A percentile compares a stretch with the other conserved stretches of the same genome.
Evolutionary conservation across 441 rosid species (phyloP).

Genomic region (Omphalea diandra): DNA sequence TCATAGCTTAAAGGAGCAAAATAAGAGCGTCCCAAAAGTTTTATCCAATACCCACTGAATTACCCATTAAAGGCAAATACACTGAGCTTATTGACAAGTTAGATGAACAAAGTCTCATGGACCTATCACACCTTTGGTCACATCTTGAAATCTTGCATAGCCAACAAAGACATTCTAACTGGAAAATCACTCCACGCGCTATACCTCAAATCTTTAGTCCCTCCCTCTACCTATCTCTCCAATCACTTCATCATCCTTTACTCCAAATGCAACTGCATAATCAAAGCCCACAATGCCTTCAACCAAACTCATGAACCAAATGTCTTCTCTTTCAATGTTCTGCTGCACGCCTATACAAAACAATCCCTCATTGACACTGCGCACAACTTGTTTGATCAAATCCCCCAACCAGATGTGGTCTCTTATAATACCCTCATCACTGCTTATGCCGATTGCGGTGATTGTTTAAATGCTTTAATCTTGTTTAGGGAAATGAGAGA

Average conservation of each 20-base stretch:
- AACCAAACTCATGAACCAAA: conserved; percentile 50
- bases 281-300: conserved; percentile 52
- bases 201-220: conserved; percentile 58
- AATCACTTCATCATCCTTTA: conserved; percentile 85
- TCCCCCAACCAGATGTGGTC: conserved; percentile 71
- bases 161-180: conserved; percentile 44
- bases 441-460: conserved; percentile 61
- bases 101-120: conserved; percentile 58
- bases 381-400: conserved; percentile 68
- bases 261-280: conserved; percentile 66
- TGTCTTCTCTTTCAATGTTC: conserved; percentile 75
- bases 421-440: conserved; percentile 80
- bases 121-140: conserved; percentile 42
- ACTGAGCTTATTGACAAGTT: background rate
- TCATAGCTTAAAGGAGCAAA: too few species aligned
- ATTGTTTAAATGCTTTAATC: conserved; percentile 36
- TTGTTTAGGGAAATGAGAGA: conserved; percentile 60
- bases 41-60: too few species aligned
- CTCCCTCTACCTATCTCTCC: conserved; percentile 73
- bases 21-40: too few species aligned
- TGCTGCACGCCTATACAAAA: conserved; percentile 51
- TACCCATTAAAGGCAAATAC: too few species aligned
- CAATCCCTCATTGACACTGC: conserved; percentile 45
- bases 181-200: conserved; percentile 71
- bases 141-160: conserved; percentile 49